Conservation (phyloP, 169 alveolate genomes). For the Plasmodium ovale region DNA sequence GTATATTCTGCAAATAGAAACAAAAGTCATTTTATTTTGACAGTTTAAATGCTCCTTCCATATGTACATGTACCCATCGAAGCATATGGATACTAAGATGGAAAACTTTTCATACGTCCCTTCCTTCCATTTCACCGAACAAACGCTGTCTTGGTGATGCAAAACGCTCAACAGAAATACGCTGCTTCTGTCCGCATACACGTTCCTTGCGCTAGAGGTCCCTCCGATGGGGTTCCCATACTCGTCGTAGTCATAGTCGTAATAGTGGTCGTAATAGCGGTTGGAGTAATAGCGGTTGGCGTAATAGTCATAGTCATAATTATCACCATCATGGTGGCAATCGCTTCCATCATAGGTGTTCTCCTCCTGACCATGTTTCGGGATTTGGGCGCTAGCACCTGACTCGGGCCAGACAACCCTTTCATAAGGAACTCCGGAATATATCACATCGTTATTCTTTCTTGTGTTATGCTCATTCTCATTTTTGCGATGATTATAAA, state of each 20-base stretch:
- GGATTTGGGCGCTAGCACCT: background rate
- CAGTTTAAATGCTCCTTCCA: conserved; percentile 65
- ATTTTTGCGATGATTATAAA: conserved; percentile 15
- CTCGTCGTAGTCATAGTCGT: background rate
- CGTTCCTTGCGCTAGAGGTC: conserved; percentile 2
- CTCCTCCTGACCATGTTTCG: background rate
- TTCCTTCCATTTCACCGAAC: conserved; percentile 71
- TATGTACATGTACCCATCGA: conserved; percentile 70
- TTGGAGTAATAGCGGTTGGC: background rate
- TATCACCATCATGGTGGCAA: background rate
- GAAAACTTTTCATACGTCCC: conserved; percentile 22
- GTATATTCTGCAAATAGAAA: conserved; percentile 61
- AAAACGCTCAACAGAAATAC: conserved; percentile 43
- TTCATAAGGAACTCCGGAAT: background rate
- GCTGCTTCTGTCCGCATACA: conserved; percentile 30
- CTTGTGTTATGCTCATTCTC: background rate
- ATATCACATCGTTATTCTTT: background rate
- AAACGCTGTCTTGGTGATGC: conserved; percentile 60
- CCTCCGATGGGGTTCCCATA: background rate
- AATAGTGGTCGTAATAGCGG: background rate
- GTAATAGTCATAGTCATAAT: background rate
- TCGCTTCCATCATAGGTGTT: background rate
- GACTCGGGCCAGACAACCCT: background rate
- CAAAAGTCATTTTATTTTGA: conserved; percentile 64
- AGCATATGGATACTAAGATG: conserved; percentile 41